Conservation (phyloP, 2,329 filamentous ascomycete genomes). For the Ceratocystis papillata region DNA sequence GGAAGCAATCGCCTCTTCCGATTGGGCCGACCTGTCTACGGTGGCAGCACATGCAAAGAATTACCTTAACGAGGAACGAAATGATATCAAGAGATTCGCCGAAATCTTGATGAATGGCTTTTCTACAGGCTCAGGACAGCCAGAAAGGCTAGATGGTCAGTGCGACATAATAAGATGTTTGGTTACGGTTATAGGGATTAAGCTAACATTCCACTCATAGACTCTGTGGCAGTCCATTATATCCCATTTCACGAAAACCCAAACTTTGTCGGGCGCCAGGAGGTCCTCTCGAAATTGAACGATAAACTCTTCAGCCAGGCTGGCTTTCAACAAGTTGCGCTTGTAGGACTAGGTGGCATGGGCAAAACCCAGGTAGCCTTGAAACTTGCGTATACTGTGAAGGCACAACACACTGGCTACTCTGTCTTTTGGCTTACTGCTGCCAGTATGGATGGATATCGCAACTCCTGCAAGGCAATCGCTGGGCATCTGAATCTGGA, state of each 20-base stretch:
- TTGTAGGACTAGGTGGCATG: neutral
- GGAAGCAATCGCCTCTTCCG: constrained; percentile 27
- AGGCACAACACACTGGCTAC: neutral
- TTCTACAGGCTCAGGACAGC: no score
- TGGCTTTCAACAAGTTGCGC: neutral
- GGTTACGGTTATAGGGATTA: neutral
- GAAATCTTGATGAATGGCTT: no score
- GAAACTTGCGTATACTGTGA: neutral
- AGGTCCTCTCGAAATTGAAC: neutral
- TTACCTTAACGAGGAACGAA: no score
- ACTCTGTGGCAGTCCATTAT: neutral
- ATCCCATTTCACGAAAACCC: neutral
- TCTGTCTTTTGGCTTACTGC: constrained; percentile 12
- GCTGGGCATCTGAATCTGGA: neutral
- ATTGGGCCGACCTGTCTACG: constrained; percentile 24
- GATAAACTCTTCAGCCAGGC: neutral
- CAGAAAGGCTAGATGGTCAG: no score
- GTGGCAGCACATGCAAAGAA: neutral
- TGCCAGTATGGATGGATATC: neutral
- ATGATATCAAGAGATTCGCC: no score
- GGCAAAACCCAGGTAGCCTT: neutral
- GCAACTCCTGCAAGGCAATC: neutral
- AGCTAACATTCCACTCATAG: neutral
- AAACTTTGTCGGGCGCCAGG: neutral
- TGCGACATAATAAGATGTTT: no score